Evolutionary conservation across 2,329 filamentous ascomycete species (phyloP), one percentile per base, ranked within the genome.

Genomic region (Ambrosiella xylebori): DNA sequence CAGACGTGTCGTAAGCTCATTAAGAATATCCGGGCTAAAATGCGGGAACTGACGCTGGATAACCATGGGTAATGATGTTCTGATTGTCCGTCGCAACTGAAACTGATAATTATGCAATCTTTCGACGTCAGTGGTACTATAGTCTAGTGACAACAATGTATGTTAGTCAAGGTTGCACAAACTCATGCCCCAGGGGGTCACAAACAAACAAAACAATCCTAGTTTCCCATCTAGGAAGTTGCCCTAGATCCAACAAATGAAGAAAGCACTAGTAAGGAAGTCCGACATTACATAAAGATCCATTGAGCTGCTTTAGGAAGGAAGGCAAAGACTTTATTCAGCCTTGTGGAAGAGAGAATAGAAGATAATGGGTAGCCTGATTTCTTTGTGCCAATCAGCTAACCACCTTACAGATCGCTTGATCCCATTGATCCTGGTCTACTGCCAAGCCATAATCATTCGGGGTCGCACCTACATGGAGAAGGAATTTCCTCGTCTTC

Each of bases 81-180:
- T 51, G 7, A 51, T 45, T 7, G 47, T 51, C 6, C 58, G 54
- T 9, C 37, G 45, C 7, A 59, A 49, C 15, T 59, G 51, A n/a
- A 51, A 41, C 27, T 59, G 45, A 45, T 59, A 59, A 41, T 57
- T 57, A 27, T 44, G 38, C 7, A 59, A 56, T 36, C 50, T 38
- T 7, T 59, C 58, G 45, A 37, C 27, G 7, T 57, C 51, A 12
- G 38, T 53, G 54, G 27, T 56, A 38, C 47, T 59, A 40, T 59
- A 59, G 47, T 51, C 58, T 59, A 41, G 17, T 39, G 35, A 7
- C 8, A 52, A 38, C 7, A n/a, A 36, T 7, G 5, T 7, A 19
- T 35, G 47, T 51, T 51, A 51, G 19, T 12, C 19, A 11, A 51
- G 17, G 47, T 51, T 9, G 17, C 27, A 51, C 47, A 51, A 51